Evolutionary conservation across 225 moss, liverwort and hornwort genomes (phyloP).

Genomic region (Physcomitrium patens): DNA sequence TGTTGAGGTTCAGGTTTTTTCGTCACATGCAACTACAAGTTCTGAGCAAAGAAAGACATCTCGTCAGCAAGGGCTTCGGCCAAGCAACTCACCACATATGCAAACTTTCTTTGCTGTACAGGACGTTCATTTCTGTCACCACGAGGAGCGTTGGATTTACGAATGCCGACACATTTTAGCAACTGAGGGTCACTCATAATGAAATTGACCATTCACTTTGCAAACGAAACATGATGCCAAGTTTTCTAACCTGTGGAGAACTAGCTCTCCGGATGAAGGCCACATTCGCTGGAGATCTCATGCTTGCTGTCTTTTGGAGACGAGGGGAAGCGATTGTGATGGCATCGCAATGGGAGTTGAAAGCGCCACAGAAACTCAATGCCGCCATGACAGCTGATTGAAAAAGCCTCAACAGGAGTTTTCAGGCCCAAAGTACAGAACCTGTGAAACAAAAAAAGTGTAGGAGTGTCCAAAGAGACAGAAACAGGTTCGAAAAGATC

Average conservation of each 20-base stretch:
- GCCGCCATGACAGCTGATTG: constrained; percentile 24
- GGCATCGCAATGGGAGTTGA: constrained; percentile 8
- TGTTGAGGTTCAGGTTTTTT: no score
- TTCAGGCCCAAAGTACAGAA: constrained; percentile 14
- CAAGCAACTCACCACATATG: no score
- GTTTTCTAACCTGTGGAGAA: constrained; percentile 14
- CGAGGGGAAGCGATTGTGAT: not conserved
- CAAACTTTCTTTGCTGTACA: no score
- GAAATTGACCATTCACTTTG: not conserved
- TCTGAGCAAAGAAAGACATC: no score
- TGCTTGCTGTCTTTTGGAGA: constrained; percentile 11
- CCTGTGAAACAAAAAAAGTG: not conserved
- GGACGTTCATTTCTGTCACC: no score
- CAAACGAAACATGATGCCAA: not conserved
- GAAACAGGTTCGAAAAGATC: not conserved
- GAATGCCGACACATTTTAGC: not conserved
- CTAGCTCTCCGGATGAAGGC: constrained; percentile 14
- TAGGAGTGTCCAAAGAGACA: not conserved
- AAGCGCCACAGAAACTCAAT: constrained; percentile 14
- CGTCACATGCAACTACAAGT: no score
- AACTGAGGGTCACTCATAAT: not conserved
- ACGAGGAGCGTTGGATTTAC: no score
- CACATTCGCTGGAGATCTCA: constrained; percentile 14
- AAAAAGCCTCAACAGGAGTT: not conserved
- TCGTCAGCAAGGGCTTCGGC: no score